Evolutionary conservation across 176 grass and related monocot genomes (phyloP).

Genomic region (Cenchrus purpureus): DNA sequence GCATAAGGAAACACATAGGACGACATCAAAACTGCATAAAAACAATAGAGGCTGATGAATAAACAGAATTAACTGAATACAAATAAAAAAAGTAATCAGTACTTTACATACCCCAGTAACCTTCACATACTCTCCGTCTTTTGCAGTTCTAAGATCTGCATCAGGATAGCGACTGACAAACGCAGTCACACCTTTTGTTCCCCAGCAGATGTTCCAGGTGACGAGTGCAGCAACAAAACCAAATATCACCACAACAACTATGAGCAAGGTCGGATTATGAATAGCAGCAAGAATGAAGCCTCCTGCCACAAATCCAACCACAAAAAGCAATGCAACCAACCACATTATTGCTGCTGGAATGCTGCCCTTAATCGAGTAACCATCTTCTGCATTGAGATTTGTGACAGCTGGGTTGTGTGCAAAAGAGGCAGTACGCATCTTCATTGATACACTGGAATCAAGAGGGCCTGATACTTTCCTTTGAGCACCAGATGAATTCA

Average conservation of each 20-base stretch:
- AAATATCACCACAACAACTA: slow-evolving; percentile 60
- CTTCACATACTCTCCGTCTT: slow-evolving; percentile 88
- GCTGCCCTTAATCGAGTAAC: slow-evolving; percentile 65
- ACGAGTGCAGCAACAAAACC: slow-evolving; percentile 59
- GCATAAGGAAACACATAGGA: slow-evolving; percentile 8
- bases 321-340: slow-evolving; percentile 63
- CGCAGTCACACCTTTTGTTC: slow-evolving; percentile 56
- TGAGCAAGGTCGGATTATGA: slow-evolving; percentile 60
- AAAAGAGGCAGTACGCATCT: slow-evolving; percentile 63
- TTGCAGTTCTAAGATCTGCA: slow-evolving; percentile 81
- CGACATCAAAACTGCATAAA: slow-evolving; percentile 1
- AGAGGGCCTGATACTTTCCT: slow-evolving; percentile 66
- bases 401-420: slow-evolving; percentile 76
- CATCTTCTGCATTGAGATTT: slow-evolving; percentile 60
- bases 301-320: slow-evolving; percentile 60
- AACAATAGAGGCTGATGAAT: not conserved
- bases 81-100: slow-evolving; percentile 7
- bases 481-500: slow-evolving; percentile 66
- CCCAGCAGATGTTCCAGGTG: slow-evolving; percentile 69
- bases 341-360: slow-evolving; percentile 59
- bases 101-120: slow-evolving; percentile 80
- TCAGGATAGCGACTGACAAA: slow-evolving; percentile 75
- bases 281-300: slow-evolving; percentile 77
- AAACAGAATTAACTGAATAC: slow-evolving; percentile 13
- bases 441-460: slow-evolving; percentile 58